Base-by-base conservation (phyloP, 2,329 filamentous ascomycete genomes). In the Bipolaris victoriae region DNA sequence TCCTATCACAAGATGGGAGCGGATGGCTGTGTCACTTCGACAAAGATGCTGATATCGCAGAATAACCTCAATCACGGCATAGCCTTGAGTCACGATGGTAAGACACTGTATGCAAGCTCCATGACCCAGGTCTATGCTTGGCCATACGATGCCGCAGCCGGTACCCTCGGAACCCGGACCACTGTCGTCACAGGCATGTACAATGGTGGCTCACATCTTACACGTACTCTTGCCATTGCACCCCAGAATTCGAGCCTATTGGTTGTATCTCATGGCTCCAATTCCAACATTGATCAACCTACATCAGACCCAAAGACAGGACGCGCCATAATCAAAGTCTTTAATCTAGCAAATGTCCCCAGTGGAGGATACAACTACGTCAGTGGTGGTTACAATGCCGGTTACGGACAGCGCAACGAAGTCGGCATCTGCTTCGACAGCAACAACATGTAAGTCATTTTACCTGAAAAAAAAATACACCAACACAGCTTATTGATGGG, bases 361-460 rank as follows among this genome's bases (percentile, higher is more conserved):
- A 74, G 72, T 35, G 71, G 68, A 18, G 69, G 69, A 7, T 82
- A 82, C 60, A 77, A 81, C 56, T 83, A 80, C 68, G 76, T 83
- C 60, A 87, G 79, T 46, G 79, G 79, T 13, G 82, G 82, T 13
- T 71, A 78, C 24, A 73, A 77, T 64, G 77, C 70, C 65, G 84
- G 88, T 9, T 91, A 88, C 85, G 89, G 89, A 5, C 79, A 92
- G 58, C 83, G 88, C 49, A 91, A 92, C 70, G 86, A 87, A 1
- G 88, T 91, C 9, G 89, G 88, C 10, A 78, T 91, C 7, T 69
- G 66, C 46, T 73, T 71, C 40, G 71, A 74, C 52, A 66, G 64
- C 41, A 72, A 72, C 61, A 73, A 74, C 54, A 66, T 86, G 80
- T 52, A 86, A 88, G 74, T 79, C 16, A 10, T 29, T 44, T 3